Percentiles rank a stretch among this genome's conserved stretches.
These are phyloP conservation scores for Aspergillus intermedius DNA, from an alignment of 2,329 filamentous ascomycete genomes.

Conservation along the genomic window DNA sequence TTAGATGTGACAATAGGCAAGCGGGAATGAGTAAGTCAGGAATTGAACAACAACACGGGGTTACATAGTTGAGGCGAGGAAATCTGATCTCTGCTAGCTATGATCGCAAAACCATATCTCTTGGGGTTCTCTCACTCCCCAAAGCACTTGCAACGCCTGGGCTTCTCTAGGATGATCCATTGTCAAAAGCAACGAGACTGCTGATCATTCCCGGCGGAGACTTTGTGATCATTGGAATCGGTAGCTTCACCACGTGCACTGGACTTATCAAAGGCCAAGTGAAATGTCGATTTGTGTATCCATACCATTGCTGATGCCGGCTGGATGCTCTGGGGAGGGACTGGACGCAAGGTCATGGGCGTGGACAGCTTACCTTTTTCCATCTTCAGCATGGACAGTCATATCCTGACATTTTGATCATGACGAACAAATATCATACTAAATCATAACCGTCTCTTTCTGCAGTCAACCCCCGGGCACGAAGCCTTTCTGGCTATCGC, in stretches of 20 bases:
- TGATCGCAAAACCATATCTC: constrained; percentile 51
- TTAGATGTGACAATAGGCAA: constrained; percentile 9
- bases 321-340: constrained; percentile 50
- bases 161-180: constrained; percentile 31
- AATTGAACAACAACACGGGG: constrained; percentile 5
- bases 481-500: constrained; percentile 53
- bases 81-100: constrained; percentile 26
- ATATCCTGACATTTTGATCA: constrained; percentile 61
- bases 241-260: constrained; percentile 50
- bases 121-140: constrained; percentile 50
- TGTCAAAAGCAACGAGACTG: background rate
- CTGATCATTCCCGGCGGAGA: constrained; percentile 31
- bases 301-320: constrained; percentile 62
- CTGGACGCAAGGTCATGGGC: constrained; percentile 55
- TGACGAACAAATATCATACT: constrained; percentile 47
- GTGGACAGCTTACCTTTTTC: constrained; percentile 55
- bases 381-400: constrained; percentile 60
- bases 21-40: constrained; percentile 9
- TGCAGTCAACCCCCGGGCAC: constrained; percentile 36
- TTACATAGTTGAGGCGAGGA: background rate
- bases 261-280: constrained; percentile 53
- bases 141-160: constrained; percentile 45
- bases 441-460: constrained; percentile 21
- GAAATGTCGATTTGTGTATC: constrained; percentile 49
- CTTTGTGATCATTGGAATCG: constrained; percentile 46